A percentile compares a stretch with the other conserved stretches of the same genome.
Evolutionary conservation across 257 asterid species (phyloP).

Genomic region (Ilex aquifolium): DNA sequence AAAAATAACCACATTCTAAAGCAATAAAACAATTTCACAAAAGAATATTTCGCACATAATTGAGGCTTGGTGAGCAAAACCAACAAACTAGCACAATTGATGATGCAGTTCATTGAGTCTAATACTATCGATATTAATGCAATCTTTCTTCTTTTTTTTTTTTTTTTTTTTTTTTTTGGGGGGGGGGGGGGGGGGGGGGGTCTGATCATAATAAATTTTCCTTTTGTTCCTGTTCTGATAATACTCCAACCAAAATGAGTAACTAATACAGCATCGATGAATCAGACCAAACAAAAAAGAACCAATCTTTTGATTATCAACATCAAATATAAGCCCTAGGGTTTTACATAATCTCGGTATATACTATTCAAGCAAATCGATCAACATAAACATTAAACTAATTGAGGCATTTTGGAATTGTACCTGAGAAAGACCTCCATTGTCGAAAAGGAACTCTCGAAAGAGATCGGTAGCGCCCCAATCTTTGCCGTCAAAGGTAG

Average conservation of each 20-base stretch:
- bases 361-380: background rate
- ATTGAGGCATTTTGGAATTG: background rate
- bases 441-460: conserved; percentile 58
- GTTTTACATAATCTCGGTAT: too few relatives aligned
- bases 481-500: conserved; percentile 59
- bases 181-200: too few relatives aligned
- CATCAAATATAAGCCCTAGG: background rate
- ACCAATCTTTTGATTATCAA: background rate
- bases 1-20: background rate
- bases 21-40: background rate
- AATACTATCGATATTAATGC: background rate
- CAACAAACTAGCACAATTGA: background rate
- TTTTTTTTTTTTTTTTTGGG: too few relatives aligned
- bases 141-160: too few relatives aligned
- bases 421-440: conserved; percentile 65
- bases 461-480: conserved; percentile 80
- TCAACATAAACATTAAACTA: background rate
- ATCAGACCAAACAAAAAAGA: background rate
- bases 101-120: background rate
- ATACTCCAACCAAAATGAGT: too few relatives aligned
- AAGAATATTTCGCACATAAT: background rate
- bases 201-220: too few relatives aligned
- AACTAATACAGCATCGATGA: background rate
- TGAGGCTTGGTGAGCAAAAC: background rate
- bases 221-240: too few relatives aligned